Conservation (phyloP, 306 rosid genomes). For the Erythrophleum fordii region DNA sequence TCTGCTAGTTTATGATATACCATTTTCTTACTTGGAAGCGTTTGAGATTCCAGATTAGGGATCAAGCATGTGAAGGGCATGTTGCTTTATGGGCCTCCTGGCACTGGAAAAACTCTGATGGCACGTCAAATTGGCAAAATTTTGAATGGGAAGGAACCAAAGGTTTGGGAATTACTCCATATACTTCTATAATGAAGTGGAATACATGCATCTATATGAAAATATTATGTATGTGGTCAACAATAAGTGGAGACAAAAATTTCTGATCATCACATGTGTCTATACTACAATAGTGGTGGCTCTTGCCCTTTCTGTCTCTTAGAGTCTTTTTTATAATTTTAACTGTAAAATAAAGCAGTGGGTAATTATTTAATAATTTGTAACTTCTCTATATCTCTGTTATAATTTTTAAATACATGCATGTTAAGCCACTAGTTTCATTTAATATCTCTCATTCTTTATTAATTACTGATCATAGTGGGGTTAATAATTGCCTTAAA, state of each 20-base stretch:
- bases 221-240: conserved; percentile 17
- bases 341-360: neutral
- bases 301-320: neutral
- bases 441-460: conserved; percentile 25
- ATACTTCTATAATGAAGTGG: conserved; percentile 30
- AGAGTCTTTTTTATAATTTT: neutral
- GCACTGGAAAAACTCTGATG: conserved; percentile 99
- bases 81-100: conserved; percentile 99
- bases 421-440: neutral
- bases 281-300: neutral
- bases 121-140: conserved; percentile 99
- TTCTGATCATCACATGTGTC: conserved; percentile 3
- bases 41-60: conserved; percentile 79
- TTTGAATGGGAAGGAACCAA: conserved; percentile 96
- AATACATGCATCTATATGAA: conserved; percentile 16
- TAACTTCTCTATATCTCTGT: neutral
- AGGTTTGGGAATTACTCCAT: conserved; percentile 62
- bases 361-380: neutral
- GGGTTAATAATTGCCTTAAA: neutral
- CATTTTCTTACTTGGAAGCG: conserved; percentile 42
- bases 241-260: conserved; percentile 14
- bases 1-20: conserved; percentile 28
- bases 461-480: conserved; percentile 18
- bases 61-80: conserved; percentile 98
- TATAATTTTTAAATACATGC: neutral